phyloP scores from a whole-genome alignment of 257 asterid species.

The Capsicum rhomboideum region DNA sequence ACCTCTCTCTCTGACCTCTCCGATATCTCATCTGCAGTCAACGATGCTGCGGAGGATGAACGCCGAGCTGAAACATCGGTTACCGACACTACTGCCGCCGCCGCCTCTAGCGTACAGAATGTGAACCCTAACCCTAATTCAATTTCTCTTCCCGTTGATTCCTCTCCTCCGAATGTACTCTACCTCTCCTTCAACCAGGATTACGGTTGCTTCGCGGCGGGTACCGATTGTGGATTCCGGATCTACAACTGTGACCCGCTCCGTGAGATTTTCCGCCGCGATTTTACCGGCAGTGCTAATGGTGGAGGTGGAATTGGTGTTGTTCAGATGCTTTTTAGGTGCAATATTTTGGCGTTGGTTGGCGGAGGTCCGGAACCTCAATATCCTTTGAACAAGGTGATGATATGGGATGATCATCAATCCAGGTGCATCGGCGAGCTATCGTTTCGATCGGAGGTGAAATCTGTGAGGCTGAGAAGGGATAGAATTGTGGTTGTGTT shows the following conservation, averaged over 20 bases:
- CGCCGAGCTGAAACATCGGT: background rate
- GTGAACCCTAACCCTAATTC: conserved; percentile 17
- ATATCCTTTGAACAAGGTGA: conserved; percentile 73
- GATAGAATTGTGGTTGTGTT: conserved; percentile 67
- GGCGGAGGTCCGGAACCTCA: conserved; percentile 86
- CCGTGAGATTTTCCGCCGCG: conserved; percentile 79
- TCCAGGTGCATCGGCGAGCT: conserved; percentile 81
- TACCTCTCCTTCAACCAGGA: conserved; percentile 92
- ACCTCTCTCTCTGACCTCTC: conserved; percentile 1
- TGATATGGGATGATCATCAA: conserved; percentile 92
- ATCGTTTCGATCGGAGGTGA: conserved; percentile 80
- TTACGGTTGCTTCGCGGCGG: conserved; percentile 72
- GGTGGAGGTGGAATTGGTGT: conserved; percentile 71
- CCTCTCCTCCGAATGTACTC: conserved; percentile 32
- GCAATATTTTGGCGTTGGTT: conserved; percentile 68
- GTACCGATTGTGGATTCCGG: conserved; percentile 75
- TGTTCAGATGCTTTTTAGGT: conserved; percentile 85
- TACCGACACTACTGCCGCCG: background rate
- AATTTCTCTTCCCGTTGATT: conserved; percentile 13
- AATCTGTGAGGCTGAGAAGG: conserved; percentile 67
- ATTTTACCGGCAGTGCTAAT: conserved; percentile 23
- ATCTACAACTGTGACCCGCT: conserved; percentile 82
- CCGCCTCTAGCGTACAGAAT: background rate
- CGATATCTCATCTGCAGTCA: background rate
- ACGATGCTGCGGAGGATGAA: background rate